Conservation (phyloP, 202 grass and related monocot species). For the Tripidium arundinaceum region DNA sequence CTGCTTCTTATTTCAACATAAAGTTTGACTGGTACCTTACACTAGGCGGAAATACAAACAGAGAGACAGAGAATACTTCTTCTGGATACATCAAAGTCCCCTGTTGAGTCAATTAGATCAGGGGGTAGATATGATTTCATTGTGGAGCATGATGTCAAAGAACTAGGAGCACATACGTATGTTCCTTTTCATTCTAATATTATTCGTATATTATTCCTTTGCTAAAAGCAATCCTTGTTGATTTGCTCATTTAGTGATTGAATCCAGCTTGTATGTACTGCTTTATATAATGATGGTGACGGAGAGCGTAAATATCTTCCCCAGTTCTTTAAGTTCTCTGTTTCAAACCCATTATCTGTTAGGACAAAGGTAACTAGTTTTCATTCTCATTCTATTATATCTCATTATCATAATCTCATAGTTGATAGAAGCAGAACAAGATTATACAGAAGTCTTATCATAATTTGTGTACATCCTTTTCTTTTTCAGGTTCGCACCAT, state of each 20-base stretch:
- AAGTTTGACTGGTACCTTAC: slow-evolving; percentile 29
- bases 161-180: slow-evolving; percentile 90
- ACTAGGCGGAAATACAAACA: slow-evolving; percentile 96
- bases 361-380: slow-evolving; percentile 83
- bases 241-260: slow-evolving; percentile 34
- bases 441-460: slow-evolving; percentile 19
- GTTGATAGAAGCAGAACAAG: slow-evolving; percentile 12
- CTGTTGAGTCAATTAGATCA: slow-evolving; percentile 91
- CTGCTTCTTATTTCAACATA: slow-evolving; percentile 22
- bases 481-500: slow-evolving; percentile 84
- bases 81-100: slow-evolving; percentile 85
- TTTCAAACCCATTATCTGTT: slow-evolving; percentile 95
- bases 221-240: slow-evolving; percentile 12
- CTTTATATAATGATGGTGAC: slow-evolving; percentile 92
- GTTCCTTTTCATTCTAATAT: slow-evolving; percentile 28
- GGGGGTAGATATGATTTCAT: slow-evolving; percentile 98
- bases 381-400: background rate
- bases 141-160: slow-evolving; percentile 99
- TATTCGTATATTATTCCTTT: slow-evolving; percentile 8
- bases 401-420: background rate
- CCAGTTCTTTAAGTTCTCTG: slow-evolving; percentile 98
- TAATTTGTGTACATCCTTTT: slow-evolving; percentile 28
- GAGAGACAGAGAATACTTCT: slow-evolving; percentile 88
- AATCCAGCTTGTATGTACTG: slow-evolving; percentile 92
- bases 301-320: slow-evolving; percentile 98